Base-by-base conservation (phyloP, 305 asterid genomes). In the Nicotiana rustica region DNA sequence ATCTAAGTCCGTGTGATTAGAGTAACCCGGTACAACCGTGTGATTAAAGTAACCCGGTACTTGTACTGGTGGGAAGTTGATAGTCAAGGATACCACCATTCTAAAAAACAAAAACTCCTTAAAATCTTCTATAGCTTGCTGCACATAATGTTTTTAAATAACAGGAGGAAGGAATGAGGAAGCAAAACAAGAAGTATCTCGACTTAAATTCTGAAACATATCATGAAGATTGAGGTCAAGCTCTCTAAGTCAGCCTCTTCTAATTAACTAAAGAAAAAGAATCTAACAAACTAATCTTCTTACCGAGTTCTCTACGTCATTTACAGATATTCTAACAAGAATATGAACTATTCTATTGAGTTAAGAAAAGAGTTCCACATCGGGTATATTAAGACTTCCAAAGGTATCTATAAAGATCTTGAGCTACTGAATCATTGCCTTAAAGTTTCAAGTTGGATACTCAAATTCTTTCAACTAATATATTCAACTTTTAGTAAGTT, bases 311-410 rank as follows among this genome's bases (percentile, higher is more conserved):
- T 14, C n/a, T 60, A 10, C 36, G n/a, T 56, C 56, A n/a, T 17
- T 17, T 56, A 56, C 33, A 5, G 10, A 55, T 76, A 35, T 31
- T 31, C 31, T 17, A 55, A 55, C 10, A 29, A 15, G 49, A 17
- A 17, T 55, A 31, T 77, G 52, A 77, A 77, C 67, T 77, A 29
- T 76, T 4, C 80, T 55, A 76, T 41, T 4, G 80, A 76, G 52
- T 55, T 29, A 31, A 55, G n/a, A 5, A 15, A 73, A 55, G 31
- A 15, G 52, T 31, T 52, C 49, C 13, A 55, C 47, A 56, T 55
- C n/a, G 3, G 47, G 49, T 55, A 13, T 76, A 47, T 55, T 21
- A 71, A 47, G 79, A 71, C 21, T 44, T 70, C 36, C 36, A 71
- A 71, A 19, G 60, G 55, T 71, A 59, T 71, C 60, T 29, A 13